phyloP scores from a whole-genome alignment of 2,329 filamentous ascomycete species.

The Pseudogymnoascus sp. region DNA sequence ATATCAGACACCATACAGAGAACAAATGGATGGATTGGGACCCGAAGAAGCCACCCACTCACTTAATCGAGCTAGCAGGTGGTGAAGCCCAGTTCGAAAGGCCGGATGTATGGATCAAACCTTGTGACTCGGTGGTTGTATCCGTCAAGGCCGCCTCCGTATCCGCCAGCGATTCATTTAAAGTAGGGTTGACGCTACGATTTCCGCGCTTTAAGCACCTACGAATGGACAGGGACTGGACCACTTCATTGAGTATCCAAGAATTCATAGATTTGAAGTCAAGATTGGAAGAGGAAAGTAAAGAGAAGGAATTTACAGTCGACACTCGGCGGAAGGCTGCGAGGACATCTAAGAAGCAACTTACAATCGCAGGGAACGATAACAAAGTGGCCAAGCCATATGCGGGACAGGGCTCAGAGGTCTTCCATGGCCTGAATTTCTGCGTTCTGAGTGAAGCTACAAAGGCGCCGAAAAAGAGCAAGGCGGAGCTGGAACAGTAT shows the following conservation, averaged over 20 bases:
- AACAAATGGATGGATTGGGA: conserved; percentile 92
- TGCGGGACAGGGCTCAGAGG: conserved; percentile 47
- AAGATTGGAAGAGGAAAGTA: conserved; percentile 60
- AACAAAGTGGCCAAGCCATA: conserved; percentile 43
- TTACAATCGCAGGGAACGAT: conserved; percentile 65
- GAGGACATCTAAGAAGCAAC: conserved; percentile 54
- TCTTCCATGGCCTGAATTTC: conserved; percentile 73
- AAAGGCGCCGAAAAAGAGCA: conserved; percentile 63
- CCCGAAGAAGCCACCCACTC: conserved; percentile 61
- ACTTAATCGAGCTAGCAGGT: conserved; percentile 75
- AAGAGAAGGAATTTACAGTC: conserved; percentile 70
- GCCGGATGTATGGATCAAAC: conserved; percentile 90
- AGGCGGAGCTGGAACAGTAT: conserved; percentile 69
- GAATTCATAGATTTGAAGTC: conserved; percentile 68
- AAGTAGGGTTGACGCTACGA: conserved; percentile 67
- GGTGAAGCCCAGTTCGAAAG: conserved; percentile 64
- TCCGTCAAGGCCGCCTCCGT: conserved; percentile 83
- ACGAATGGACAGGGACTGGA: conserved; percentile 77
- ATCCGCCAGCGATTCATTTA: conserved; percentile 68
- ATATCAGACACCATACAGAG: conserved; percentile 74
- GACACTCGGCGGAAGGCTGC: conserved; percentile 51
- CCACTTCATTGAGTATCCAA: conserved; percentile 66
- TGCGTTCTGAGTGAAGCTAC: conserved; percentile 73
- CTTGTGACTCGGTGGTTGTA: conserved; percentile 77
- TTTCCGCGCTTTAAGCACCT: conserved; percentile 85